These are phyloP conservation scores for Colletotrichum sp. DNA, from an alignment of 2,329 filamentous ascomycete species.

Conservation along the genomic window DNA sequence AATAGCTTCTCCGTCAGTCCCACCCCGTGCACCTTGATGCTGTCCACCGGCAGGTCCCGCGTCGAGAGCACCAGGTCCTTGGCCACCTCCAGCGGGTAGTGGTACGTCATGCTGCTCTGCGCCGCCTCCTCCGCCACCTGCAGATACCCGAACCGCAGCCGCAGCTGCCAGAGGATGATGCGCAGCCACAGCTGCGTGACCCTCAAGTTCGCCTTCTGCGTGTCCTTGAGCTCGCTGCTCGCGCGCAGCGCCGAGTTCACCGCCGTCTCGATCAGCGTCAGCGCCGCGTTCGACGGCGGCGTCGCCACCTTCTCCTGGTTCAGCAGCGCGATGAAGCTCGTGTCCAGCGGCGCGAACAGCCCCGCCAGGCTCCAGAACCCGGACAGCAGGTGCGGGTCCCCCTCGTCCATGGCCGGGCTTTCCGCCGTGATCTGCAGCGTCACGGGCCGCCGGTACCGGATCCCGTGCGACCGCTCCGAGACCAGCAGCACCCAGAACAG, in stretches of 20 bases:
- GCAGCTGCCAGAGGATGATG: constrained; percentile 50
- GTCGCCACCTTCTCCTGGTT: constrained; percentile 41
- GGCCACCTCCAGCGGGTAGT: constrained; percentile 47
- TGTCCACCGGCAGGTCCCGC: constrained; percentile 39
- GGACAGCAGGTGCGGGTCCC: constrained; percentile 30
- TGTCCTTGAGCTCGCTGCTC: constrained; percentile 39
- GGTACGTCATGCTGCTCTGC: constrained; percentile 42
- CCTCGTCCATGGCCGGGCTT: constrained; percentile 34
- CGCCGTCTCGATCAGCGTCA: constrained; percentile 39
- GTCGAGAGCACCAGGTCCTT: constrained; percentile 44
- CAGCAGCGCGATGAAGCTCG: constrained; percentile 44
- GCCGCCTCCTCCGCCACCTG: constrained; percentile 30
- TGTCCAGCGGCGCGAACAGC: constrained; percentile 46
- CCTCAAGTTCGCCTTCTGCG: constrained; percentile 48
- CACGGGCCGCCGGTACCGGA: constrained; percentile 47
- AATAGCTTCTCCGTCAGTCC: constrained; percentile 53
- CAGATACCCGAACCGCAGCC: constrained; percentile 47
- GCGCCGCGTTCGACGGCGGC: constrained; percentile 32
- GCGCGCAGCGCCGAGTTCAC: constrained; percentile 42
- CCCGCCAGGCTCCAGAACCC: constrained; percentile 46
- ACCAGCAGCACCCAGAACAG: constrained; percentile 50
- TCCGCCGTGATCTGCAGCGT: constrained; percentile 46
- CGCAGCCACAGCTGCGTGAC: constrained; percentile 52
- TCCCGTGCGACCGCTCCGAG: constrained; percentile 49
- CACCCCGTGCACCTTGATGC: constrained; percentile 47